Conservation (phyloP, 1,284 basidiomycete genomes). For the Ustilago lituana region DNA sequence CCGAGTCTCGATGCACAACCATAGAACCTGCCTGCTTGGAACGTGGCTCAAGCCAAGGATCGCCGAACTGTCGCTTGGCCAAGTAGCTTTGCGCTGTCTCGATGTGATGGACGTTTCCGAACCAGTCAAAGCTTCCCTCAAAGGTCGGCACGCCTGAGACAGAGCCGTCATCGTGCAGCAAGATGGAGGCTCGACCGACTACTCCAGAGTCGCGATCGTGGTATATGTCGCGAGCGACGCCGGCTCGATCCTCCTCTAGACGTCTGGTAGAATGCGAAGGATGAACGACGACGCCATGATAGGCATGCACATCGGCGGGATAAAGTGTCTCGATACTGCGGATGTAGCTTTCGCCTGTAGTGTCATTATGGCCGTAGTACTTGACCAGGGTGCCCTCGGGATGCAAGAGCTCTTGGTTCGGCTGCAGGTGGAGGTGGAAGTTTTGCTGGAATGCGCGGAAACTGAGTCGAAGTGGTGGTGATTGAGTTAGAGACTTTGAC, state of each 20-base stretch:
- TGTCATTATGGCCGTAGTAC: constrained; percentile 40
- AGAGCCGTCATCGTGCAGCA: constrained; percentile 56
- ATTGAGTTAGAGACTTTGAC: neutral
- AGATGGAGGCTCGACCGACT: constrained; percentile 55
- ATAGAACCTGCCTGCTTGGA: constrained; percentile 22
- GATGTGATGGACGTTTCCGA: constrained; percentile 56
- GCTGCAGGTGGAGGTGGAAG: constrained; percentile 56
- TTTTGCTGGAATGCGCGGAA: constrained; percentile 57
- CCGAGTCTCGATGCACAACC: constrained; percentile 55
- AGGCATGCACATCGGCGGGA: constrained; percentile 55
- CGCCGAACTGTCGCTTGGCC: constrained; percentile 28
- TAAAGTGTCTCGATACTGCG: constrained; percentile 30
- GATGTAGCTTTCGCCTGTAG: constrained; percentile 33
- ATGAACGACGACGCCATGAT: constrained; percentile 60
- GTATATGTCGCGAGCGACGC: constrained; percentile 47
- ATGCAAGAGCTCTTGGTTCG: constrained; percentile 55
- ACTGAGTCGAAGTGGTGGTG: constrained; percentile 51
- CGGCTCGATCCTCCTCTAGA: constrained; percentile 50
- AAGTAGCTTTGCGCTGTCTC: constrained; percentile 41
- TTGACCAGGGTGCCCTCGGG: constrained; percentile 54
- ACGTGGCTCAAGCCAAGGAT: constrained; percentile 40
- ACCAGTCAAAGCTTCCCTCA: constrained; percentile 59
- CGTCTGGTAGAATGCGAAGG: constrained; percentile 34
- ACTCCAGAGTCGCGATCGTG: constrained; percentile 43
- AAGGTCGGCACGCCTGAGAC: constrained; percentile 44